Evolutionary conservation across 75 land plant genomes (phyloP).

Genomic region (Pseudotsuga menziesii): DNA sequence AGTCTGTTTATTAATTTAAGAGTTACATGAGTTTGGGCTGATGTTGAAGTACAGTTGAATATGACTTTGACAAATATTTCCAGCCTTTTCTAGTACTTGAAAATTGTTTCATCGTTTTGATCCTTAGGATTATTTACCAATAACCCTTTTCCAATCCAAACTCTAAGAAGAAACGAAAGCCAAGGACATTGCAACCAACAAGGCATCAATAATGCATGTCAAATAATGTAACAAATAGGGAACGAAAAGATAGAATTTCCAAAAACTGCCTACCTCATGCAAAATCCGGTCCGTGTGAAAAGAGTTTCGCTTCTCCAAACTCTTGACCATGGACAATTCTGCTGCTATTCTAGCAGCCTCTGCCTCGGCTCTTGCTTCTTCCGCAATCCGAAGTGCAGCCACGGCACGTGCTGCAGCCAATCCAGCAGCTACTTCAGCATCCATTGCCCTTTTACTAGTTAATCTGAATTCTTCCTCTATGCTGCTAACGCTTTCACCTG

Average conservation of each 20-base stretch:
- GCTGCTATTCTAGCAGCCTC: constrained; percentile 48
- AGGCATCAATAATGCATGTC: no score
- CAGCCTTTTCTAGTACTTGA: no score
- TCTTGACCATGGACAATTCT: constrained; percentile 27
- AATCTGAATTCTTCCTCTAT: constrained; percentile 28
- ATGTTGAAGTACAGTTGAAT: no score
- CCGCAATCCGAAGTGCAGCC: constrained; percentile 48
- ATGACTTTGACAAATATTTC: no score
- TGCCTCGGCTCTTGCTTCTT: constrained; percentile 53
- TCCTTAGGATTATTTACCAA: no score
- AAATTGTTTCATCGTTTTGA: no score
- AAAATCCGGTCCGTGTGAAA: background rate
- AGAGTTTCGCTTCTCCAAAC: constrained; percentile 14
- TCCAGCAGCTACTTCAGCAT: constrained; percentile 46
- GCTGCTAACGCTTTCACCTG: constrained; percentile 15
- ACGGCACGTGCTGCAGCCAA: constrained; percentile 53
- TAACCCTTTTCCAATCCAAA: no score
- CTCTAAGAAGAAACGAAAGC: no score
- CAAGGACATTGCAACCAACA: no score
- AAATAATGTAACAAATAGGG: no score
- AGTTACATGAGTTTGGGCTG: no score
- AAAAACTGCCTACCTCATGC: background rate
- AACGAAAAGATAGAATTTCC: background rate
- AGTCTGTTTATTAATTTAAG: no score
- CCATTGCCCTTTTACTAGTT: constrained; percentile 38